Percentiles rank a stretch among this genome's conserved stretches.
Evolutionary conservation across 306 rosid genomes (phyloP).

Genomic region (Vigna reflexopilosa): DNA sequence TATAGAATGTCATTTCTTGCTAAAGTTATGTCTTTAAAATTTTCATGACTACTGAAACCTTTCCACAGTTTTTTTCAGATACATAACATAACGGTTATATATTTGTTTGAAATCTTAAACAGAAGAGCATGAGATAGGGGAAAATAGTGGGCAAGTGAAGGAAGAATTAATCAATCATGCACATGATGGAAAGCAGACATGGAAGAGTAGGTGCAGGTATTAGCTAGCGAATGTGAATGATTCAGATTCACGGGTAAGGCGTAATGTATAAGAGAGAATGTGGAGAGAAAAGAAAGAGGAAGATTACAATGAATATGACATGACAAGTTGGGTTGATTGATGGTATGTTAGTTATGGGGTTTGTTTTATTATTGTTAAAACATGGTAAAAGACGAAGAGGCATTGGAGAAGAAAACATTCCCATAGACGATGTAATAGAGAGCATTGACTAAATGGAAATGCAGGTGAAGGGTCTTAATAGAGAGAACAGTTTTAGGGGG

Average conservation of each 20-base stretch:
- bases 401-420: conserved; percentile 51
- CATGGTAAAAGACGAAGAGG: conserved; percentile 2
- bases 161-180: neutral
- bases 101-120: neutral
- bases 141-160: neutral
- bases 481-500: conserved; percentile 26
- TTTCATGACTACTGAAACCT: conserved; percentile 24
- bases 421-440: conserved; percentile 11
- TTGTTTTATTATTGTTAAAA: conserved; percentile 46
- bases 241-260: conserved; percentile 24
- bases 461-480: conserved; percentile 28
- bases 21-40: conserved; percentile 5
- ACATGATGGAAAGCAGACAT: neutral
- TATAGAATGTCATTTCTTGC: neutral
- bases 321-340: conserved; percentile 25
- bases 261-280: neutral
- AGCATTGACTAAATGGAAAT: conserved; percentile 42
- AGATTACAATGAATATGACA: conserved; percentile 17
- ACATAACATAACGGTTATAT: neutral
- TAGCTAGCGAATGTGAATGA: neutral
- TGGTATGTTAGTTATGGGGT: conserved; percentile 42
- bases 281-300: neutral
- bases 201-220: neutral
- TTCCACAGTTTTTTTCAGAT: conserved; percentile 25
- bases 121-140: neutral